Conservation (phyloP, 768 basidiomycete genomes). For the Tulasnella calospora region DNA sequence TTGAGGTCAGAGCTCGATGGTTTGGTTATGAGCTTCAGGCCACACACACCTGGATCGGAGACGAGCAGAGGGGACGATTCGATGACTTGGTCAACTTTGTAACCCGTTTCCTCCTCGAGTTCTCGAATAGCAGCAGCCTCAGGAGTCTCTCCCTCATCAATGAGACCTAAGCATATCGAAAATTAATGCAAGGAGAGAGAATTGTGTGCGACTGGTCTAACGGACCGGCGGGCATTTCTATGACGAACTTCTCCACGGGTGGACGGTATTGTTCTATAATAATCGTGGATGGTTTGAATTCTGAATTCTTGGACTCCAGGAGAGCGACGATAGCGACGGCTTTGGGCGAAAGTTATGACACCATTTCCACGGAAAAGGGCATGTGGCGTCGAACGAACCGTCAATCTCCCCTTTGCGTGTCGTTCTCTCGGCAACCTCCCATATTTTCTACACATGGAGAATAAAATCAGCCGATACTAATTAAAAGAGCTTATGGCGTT, state of each 20-base stretch:
- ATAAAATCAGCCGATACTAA: not conserved
- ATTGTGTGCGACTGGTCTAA: not conserved
- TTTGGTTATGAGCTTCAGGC: not conserved
- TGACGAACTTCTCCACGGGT: constrained; percentile 67
- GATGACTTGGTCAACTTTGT: constrained; percentile 57
- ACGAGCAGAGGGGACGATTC: constrained; percentile 61
- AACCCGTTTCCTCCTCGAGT: constrained; percentile 91
- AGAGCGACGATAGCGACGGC: constrained; percentile 83
- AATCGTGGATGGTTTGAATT: constrained; percentile 71
- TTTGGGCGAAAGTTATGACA: constrained; percentile 34
- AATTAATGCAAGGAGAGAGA: not conserved
- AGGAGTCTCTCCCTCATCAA: constrained; percentile 79
- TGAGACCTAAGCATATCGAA: constrained; percentile 52
- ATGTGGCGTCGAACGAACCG: constrained; percentile 42
- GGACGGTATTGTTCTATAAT: constrained; percentile 92
- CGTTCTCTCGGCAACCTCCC: constrained; percentile 85
- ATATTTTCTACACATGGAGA: constrained; percentile 52
- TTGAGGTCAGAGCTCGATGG: not conserved
- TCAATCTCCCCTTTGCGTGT: constrained; percentile 77
- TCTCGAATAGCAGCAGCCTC: constrained; percentile 81
- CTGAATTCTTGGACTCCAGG: constrained; percentile 64
- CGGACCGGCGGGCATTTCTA: constrained; percentile 63
- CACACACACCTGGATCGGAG: constrained; percentile 59
- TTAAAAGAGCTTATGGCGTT: not conserved
- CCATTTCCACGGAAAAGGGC: not conserved